phyloP scores from a whole-genome alignment of 2,329 filamentous ascomycete genomes.

The Sporothrix mexicana region DNA sequence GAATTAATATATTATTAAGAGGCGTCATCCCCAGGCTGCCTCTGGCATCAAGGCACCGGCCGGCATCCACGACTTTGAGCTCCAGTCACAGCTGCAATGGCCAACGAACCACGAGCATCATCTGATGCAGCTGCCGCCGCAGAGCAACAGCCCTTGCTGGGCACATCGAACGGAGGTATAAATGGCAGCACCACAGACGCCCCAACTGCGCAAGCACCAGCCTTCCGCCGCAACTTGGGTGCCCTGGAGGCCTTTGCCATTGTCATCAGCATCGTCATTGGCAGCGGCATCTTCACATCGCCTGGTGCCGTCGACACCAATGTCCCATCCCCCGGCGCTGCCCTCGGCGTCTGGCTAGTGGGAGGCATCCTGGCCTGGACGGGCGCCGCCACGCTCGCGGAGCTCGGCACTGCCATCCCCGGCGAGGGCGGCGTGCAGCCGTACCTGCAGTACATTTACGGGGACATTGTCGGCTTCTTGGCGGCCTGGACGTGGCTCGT shows the following conservation, averaged over 20 bases:
- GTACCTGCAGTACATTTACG: conserved; percentile 66
- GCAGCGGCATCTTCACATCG: conserved; percentile 70
- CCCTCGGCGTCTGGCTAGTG: conserved; percentile 64
- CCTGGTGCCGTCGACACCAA: conserved; percentile 69
- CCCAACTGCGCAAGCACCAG: neutral
- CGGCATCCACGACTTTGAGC: neutral
- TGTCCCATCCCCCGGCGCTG: conserved; percentile 64
- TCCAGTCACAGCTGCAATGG: neutral
- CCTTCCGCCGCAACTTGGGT: conserved; percentile 41
- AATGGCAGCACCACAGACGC: neutral
- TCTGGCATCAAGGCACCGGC: too few relatives aligned
- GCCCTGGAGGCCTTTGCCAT: conserved; percentile 62
- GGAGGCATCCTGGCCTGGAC: conserved; percentile 69
- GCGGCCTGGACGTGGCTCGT: conserved; percentile 71
- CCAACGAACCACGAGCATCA: neutral
- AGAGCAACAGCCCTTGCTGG: conserved; percentile 28
- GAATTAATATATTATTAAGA: too few relatives aligned
- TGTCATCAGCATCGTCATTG: conserved; percentile 67
- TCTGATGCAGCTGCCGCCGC: neutral
- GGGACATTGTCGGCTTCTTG: conserved; percentile 66
- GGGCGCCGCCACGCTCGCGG: conserved; percentile 65
- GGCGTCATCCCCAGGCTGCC: too few relatives aligned
- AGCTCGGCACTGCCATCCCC: conserved; percentile 67
- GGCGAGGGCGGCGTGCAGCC: conserved; percentile 69
- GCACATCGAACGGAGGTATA: neutral